Percentiles rank a stretch among this genome's conserved stretches.
These are phyloP conservation scores for Earliella scabrosa DNA, from an alignment of 1,284 basidiomycete genomes.

Conservation along the genomic window DNA sequence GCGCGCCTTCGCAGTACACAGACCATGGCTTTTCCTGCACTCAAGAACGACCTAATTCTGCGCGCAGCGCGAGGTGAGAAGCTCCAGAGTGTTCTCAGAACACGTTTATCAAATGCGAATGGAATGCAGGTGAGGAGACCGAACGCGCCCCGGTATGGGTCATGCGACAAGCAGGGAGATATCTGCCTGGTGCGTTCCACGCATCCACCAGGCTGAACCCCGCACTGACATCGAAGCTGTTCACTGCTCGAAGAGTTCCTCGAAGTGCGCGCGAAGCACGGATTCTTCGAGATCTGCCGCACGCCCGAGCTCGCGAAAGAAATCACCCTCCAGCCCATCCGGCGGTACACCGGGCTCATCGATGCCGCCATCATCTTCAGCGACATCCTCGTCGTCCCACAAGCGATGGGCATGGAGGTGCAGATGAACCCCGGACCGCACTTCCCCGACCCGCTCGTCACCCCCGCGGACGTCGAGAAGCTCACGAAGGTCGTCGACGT, in stretches of 20 bases:
- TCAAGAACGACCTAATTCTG: constrained; percentile 90
- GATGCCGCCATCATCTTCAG: constrained; percentile 97
- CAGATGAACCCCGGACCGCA: constrained; percentile 91
- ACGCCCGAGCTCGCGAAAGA: constrained; percentile 85
- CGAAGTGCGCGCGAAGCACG: constrained; percentile 80
- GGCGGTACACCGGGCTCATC: constrained; percentile 80
- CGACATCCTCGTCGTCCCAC: constrained; percentile 95
- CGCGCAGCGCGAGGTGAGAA: constrained; percentile 81
- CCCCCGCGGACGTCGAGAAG: constrained; percentile 72
- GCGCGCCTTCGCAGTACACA: no score
- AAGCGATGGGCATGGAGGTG: constrained; percentile 94
- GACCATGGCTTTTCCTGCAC: constrained; percentile 59
- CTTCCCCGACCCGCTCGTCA: constrained; percentile 84
- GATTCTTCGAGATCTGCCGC: constrained; percentile 94
- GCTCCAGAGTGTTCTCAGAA: constrained; percentile 2
- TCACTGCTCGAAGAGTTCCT: constrained; percentile 71
- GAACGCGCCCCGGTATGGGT: constrained; percentile 97
- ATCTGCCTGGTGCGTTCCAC: constrained; percentile 80
- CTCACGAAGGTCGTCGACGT: constrained; percentile 74
- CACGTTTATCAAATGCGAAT: constrained; percentile 4
- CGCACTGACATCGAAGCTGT: neutral
- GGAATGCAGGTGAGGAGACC: constrained; percentile 74
- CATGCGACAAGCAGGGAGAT: constrained; percentile 98
- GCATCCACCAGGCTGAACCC: neutral
- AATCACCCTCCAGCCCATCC: constrained; percentile 91